These are phyloP conservation scores for Rhynchospora pubera DNA, from an alignment of 176 grass and related monocot species.

Conservation along the genomic window DNA sequence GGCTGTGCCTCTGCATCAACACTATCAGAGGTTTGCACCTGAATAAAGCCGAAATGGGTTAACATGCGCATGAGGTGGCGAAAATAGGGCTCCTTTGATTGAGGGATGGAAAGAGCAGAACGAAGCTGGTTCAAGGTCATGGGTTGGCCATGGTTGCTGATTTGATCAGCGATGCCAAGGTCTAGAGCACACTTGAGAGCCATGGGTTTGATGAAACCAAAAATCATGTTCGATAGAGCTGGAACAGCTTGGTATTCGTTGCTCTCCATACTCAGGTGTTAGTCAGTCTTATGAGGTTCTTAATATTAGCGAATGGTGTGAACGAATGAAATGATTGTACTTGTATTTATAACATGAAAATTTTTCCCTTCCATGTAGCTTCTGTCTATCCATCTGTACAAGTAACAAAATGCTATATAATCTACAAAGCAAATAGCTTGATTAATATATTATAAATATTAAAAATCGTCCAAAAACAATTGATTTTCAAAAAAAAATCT, in stretches of 20 bases:
- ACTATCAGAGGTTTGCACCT: background rate
- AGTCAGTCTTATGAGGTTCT: too few relatives aligned
- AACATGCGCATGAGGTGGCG: slow-evolving; percentile 27
- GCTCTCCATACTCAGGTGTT: background rate
- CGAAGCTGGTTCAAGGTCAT: slow-evolving; percentile 18
- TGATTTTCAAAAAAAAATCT: too few relatives aligned
- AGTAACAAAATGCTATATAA: too few relatives aligned
- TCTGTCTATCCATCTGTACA: too few relatives aligned
- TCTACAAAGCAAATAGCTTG: too few relatives aligned
- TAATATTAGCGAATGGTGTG: too few relatives aligned
- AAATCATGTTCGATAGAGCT: slow-evolving; percentile 25
- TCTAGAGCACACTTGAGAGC: slow-evolving; percentile 41
- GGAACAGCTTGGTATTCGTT: slow-evolving; percentile 16
- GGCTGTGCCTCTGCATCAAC: slow-evolving; percentile 3
- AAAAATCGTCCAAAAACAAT: too few relatives aligned
- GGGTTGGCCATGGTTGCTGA: slow-evolving; percentile 24
- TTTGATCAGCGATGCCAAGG: slow-evolving; percentile 29
- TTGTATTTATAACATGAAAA: too few relatives aligned
- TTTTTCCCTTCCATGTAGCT: too few relatives aligned
- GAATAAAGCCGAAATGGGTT: slow-evolving; percentile 1
- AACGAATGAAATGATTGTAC: too few relatives aligned
- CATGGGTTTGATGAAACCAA: slow-evolving; percentile 30
- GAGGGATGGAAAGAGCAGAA: background rate
- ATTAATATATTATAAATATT: too few relatives aligned
- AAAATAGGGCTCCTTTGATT: slow-evolving; percentile 8